Percentiles rank a stretch among this genome's conserved stretches.
Conservation (phyloP, 2,329 filamentous ascomycete genomes). For the Botrytis cinerea region DNA sequence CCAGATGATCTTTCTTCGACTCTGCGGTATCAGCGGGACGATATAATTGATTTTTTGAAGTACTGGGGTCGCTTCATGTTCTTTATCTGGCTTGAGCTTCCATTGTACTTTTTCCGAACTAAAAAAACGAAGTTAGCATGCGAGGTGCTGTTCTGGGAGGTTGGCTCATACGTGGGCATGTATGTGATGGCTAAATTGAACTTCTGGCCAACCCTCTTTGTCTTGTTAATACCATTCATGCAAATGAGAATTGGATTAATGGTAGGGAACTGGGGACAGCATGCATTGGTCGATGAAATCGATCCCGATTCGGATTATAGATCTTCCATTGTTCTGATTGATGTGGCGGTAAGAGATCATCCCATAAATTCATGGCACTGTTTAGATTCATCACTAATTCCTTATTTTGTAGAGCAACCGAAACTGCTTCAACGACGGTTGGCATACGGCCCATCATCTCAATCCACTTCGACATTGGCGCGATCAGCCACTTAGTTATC, state of each 20-base stretch:
- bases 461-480: slow-evolving; percentile 80
- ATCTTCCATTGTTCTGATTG: slow-evolving; percentile 77
- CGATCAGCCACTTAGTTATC: slow-evolving; percentile 73
- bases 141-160: slow-evolving; percentile 63
- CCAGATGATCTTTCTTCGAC: slow-evolving; percentile 76
- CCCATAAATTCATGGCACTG: slow-evolving; percentile 1
- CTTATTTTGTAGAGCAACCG: slow-evolving; percentile 65
- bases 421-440: slow-evolving; percentile 81
- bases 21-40: slow-evolving; percentile 74
- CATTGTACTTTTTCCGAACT: slow-evolving; percentile 69
- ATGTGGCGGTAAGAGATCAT: slow-evolving; percentile 64
- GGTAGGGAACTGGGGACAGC: slow-evolving; percentile 84
- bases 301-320: slow-evolving; percentile 77
- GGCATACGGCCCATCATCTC: slow-evolving; percentile 79
- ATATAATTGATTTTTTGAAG: slow-evolving; percentile 63
- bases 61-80: slow-evolving; percentile 76
- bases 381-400: slow-evolving; percentile 23
- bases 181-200: slow-evolving; percentile 54
- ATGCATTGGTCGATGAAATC: slow-evolving; percentile 74
- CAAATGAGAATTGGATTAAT: slow-evolving; percentile 71
- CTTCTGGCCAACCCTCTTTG: slow-evolving; percentile 55
- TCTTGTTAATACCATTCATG: slow-evolving; percentile 65
- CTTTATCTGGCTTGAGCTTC: slow-evolving; percentile 73
- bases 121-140: slow-evolving; percentile 56
- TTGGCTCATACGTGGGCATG: slow-evolving; percentile 58